These are phyloP conservation scores for Ciborinia camelliae DNA, from an alignment of 2,329 filamentous ascomycete species.

Conservation along the genomic window DNA sequence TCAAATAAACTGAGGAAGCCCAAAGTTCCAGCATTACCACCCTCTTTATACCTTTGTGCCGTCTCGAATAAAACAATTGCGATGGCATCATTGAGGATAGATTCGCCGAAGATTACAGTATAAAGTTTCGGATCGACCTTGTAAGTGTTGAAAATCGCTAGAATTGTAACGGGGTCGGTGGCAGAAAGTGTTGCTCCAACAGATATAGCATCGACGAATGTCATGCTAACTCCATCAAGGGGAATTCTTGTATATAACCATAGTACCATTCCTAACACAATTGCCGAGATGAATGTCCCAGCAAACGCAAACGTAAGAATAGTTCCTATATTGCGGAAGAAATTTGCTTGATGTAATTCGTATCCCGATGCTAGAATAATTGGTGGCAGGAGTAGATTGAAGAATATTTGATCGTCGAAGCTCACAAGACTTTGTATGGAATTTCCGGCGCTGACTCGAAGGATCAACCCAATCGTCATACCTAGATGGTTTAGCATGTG, in stretches of 20 bases:
- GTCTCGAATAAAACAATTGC: constrained; percentile 99
- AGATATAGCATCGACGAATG: constrained; percentile 92
- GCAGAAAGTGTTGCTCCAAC: constrained; percentile 95
- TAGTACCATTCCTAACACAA: constrained; percentile 87
- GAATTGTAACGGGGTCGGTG: constrained; percentile 94
- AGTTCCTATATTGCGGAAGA: constrained; percentile 96
- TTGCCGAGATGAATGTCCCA: constrained; percentile 92
- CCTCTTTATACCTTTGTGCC: constrained; percentile 84
- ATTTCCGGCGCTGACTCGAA: constrained; percentile 76
- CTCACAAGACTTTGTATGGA: constrained; percentile 87
- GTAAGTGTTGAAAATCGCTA: constrained; percentile 99
- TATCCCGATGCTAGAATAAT: constrained; percentile 98
- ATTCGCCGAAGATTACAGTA: constrained; percentile 97
- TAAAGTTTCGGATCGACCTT: constrained; percentile 99
- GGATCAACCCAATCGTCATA: constrained; percentile 89
- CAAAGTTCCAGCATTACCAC: constrained; percentile 63
- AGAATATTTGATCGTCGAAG: constrained; percentile 99
- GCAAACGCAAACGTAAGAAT: constrained; percentile 97
- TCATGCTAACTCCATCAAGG: constrained; percentile 79
- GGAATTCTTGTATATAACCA: constrained; percentile 87
- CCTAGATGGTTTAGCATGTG: constrained; percentile 48
- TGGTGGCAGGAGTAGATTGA: constrained; percentile 95
- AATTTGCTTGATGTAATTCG: constrained; percentile 96
- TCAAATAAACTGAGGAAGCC: constrained; percentile 83
- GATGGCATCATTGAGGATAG: constrained; percentile 95